Evolutionary conservation across 2,329 filamentous ascomycete genomes (phyloP).

Genomic region (Graphilbum sp.): DNA sequence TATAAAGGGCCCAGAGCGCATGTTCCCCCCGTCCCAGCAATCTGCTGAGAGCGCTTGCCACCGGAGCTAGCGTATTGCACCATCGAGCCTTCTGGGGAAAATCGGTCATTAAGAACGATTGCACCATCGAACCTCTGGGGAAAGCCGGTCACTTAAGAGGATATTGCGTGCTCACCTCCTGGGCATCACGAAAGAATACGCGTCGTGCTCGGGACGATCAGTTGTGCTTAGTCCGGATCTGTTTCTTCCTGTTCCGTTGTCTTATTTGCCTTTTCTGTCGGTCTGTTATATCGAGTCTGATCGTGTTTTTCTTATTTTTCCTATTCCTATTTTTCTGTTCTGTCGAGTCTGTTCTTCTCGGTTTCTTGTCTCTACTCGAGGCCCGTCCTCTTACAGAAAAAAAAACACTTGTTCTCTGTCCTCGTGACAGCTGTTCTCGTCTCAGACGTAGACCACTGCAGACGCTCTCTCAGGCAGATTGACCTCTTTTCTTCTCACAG

Average conservation of each 20-base stretch:
- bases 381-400: no score
- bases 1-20: background rate
- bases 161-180: constrained; percentile 5
- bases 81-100: background rate
- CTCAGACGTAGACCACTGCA: background rate
- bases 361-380: background rate
- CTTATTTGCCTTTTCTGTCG: background rate
- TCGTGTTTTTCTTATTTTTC: no score
- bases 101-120: no score
- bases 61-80: background rate
- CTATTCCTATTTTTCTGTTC: background rate
- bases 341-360: background rate
- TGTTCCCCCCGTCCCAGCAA: no score
- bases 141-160: no score
- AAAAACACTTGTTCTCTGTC: constrained; percentile 2
- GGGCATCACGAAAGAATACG: no score
- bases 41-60: background rate
- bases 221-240: no score
- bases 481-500: no score
- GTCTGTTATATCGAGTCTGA: background rate
- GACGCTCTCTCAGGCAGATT: background rate
- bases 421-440: constrained; percentile 7
- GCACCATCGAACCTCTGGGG: no score
- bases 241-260: background rate
- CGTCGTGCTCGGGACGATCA: no score